Percentiles rank a stretch among this genome's conserved stretches.
phyloP scores from a whole-genome alignment of 2,329 filamentous ascomycete species.

The Thielaviopsis populi region DNA sequence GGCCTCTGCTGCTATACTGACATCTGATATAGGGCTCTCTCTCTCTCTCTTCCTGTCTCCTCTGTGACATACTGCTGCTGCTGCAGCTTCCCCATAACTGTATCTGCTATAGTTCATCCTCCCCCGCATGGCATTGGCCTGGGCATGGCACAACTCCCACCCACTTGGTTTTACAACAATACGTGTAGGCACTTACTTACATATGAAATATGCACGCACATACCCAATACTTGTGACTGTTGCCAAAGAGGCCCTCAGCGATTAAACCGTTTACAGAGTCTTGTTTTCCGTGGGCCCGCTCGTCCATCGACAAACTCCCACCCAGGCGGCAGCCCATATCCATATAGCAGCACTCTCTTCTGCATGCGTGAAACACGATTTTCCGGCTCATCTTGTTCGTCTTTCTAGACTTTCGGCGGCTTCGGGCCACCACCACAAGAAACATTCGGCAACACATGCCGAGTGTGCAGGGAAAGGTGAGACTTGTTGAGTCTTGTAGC shows the following conservation, averaged over 20 bases:
- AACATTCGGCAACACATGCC: slow-evolving; percentile 4
- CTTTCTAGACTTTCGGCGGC: not conserved
- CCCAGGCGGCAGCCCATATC: not conserved
- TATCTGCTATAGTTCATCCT: slow-evolving; percentile 1
- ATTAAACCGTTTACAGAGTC: not conserved
- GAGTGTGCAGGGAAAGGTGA: not conserved
- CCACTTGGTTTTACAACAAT: not conserved
- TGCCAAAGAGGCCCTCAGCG: not conserved
- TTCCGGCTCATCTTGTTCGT: slow-evolving; percentile 2
- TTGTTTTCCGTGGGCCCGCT: not conserved
- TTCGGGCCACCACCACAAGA: not conserved
- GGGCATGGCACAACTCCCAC: not conserved
- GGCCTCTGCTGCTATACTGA: not conserved
- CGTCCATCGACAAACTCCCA: not conserved
- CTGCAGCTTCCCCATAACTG: not conserved
- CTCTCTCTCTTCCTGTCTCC: not conserved
- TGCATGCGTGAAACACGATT: not conserved
- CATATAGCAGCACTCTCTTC: too few relatives aligned
- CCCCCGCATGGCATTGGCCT: not conserved
- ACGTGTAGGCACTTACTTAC: not conserved
- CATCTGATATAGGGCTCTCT: not conserved
- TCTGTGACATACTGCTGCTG: not conserved
- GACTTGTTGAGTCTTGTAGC: not conserved
- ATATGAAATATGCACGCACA: not conserved
- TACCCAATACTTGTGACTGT: not conserved